Conservation (phyloP, 768 basidiomycete species). For the Calvatia gigantea region DNA sequence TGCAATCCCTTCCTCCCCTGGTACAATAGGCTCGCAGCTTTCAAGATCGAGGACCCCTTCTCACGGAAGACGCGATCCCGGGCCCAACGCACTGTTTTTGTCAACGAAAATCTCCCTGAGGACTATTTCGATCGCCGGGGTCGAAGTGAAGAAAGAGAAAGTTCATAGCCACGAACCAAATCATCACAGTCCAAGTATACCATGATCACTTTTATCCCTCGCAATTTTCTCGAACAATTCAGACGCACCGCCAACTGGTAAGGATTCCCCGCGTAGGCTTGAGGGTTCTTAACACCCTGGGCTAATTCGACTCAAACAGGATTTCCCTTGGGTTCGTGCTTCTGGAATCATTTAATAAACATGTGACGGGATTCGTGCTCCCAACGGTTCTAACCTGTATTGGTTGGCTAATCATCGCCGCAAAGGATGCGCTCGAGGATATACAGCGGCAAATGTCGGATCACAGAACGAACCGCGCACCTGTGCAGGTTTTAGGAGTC, state of each 20-base stretch:
- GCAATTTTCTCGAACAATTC: conserved; percentile 90
- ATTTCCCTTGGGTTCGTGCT: conserved; percentile 89
- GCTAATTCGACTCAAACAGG: conserved; percentile 32
- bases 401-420: conserved; percentile 80
- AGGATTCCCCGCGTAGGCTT: conserved; percentile 22
- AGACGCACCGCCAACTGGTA: conserved; percentile 89
- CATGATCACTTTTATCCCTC: conserved; percentile 79
- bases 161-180: conserved; percentile 71
- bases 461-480: conserved; percentile 74
- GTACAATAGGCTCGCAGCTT: conserved; percentile 44
- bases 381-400: conserved; percentile 84
- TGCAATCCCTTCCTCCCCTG: conserved; percentile 27
- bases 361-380: conserved; percentile 90
- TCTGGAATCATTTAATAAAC: conserved; percentile 92
- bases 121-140: conserved; percentile 59
- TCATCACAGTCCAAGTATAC: conserved; percentile 86
- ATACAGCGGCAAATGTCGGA: conserved; percentile 97
- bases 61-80: conserved; percentile 49
- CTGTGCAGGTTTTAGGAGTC: conserved; percentile 59
- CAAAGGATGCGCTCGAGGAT: conserved; percentile 97
- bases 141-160: conserved; percentile 51
- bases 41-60: conserved; percentile 69
- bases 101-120: conserved; percentile 63
- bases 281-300: neutral
- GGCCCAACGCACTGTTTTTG: conserved; percentile 57